phyloP scores from a whole-genome alignment of 257 asterid genomes.

The Primulina tabacum region DNA sequence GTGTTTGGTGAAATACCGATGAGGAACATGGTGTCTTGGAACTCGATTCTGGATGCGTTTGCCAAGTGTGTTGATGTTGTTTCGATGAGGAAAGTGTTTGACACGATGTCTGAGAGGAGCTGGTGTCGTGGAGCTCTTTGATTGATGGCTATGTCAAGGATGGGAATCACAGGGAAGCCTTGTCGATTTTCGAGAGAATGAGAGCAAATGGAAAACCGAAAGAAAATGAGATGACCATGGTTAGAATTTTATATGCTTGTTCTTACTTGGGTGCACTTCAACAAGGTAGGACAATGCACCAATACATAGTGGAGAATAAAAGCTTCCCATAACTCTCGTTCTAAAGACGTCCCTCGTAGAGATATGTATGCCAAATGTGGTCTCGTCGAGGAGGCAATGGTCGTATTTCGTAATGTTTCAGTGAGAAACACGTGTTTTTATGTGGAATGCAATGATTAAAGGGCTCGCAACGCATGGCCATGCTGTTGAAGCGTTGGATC shows the following conservation, averaged over 20 bases:
- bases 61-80: slow-evolving; percentile 61
- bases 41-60: slow-evolving; percentile 66
- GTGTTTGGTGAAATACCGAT: slow-evolving; percentile 66
- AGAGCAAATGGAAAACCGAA: slow-evolving; percentile 26
- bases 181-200: slow-evolving; percentile 50
- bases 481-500: slow-evolving; percentile 38
- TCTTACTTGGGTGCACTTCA: slow-evolving; percentile 74
- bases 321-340: slow-evolving; percentile 44
- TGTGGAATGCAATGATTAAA: slow-evolving; percentile 77
- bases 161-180: slow-evolving; percentile 44
- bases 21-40: slow-evolving; percentile 67
- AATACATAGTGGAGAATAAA: slow-evolving; percentile 38
- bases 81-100: slow-evolving; percentile 55
- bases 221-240: slow-evolving; percentile 78
- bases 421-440: slow-evolving; percentile 35
- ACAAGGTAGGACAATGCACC: slow-evolving; percentile 60
- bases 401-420: slow-evolving; percentile 44
- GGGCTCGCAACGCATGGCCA: slow-evolving; percentile 82
- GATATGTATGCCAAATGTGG: slow-evolving; percentile 90
- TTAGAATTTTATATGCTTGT: slow-evolving; percentile 68
- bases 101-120: slow-evolving; percentile 55
- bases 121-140: slow-evolving; percentile 85
- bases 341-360: slow-evolving; percentile 66
- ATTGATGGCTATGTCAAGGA: slow-evolving; percentile 75
- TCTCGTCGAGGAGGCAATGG: slow-evolving; percentile 55